Evolutionary conservation across 495 filamentous ascomycete genomes (phyloP).

Genomic region (Talaromyces stipitatus): DNA sequence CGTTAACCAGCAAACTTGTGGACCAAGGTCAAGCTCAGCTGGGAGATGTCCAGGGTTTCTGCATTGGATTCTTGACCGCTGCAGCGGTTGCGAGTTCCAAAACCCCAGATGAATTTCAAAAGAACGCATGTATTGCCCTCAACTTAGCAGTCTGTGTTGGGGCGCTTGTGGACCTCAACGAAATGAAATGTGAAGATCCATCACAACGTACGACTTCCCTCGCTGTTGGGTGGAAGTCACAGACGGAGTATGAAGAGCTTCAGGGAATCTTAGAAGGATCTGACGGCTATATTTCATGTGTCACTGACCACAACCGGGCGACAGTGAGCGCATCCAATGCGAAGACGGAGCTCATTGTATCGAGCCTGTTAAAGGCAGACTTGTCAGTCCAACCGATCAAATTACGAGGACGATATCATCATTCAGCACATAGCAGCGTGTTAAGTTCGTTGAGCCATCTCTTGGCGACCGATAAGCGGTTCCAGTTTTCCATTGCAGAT

Average conservation of each 20-base stretch:
- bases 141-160: slow-evolving; percentile 32
- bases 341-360: slow-evolving; percentile 9
- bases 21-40: too few relatives aligned
- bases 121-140: slow-evolving; percentile 15
- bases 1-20: too few relatives aligned
- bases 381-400: slow-evolving; percentile 19
- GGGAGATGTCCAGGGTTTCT: slow-evolving; percentile 23
- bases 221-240: slow-evolving; percentile 19
- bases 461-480: slow-evolving; percentile 2
- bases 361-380: slow-evolving; percentile 17
- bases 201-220: slow-evolving; percentile 12
- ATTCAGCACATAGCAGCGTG: slow-evolving; percentile 7
- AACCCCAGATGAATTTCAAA: slow-evolving; percentile 15
- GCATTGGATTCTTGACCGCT: slow-evolving; percentile 28
- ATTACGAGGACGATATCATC: slow-evolving; percentile 33
- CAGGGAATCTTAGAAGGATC: not conserved
- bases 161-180: slow-evolving; percentile 27
- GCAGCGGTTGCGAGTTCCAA: slow-evolving; percentile 17
- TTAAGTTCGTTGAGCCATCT: slow-evolving; percentile 12
- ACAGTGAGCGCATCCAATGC: slow-evolving; percentile 28
- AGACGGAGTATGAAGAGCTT: not conserved
- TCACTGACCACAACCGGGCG: slow-evolving; percentile 25
- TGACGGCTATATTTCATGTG: slow-evolving; percentile 35
- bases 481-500: slow-evolving; percentile 10
- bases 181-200: too few relatives aligned